Conservation (phyloP, 306 rosid species). For the Dalbergia cochinchinensis region DNA sequence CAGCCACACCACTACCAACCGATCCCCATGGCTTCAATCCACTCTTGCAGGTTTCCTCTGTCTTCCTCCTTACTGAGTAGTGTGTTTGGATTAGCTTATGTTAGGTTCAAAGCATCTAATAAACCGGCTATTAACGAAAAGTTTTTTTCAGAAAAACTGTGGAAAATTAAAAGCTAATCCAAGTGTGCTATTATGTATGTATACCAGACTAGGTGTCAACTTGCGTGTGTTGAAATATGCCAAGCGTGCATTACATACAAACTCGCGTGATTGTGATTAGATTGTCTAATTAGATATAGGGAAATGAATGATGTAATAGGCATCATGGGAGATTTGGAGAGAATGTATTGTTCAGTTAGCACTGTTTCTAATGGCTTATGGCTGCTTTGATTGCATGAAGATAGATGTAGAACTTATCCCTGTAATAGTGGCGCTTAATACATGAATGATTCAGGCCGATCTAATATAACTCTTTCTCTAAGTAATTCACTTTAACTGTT, state of each 20-base stretch:
- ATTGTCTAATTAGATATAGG: neutral
- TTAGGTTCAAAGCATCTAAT: too few species aligned
- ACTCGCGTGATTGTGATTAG: neutral
- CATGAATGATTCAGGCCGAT: constrained; percentile 3
- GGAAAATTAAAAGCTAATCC: too few species aligned
- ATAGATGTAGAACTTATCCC: neutral
- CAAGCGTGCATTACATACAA: too few species aligned
- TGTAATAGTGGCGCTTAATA: neutral
- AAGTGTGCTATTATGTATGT: neutral
- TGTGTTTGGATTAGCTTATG: neutral
- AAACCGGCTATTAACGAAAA: too few species aligned
- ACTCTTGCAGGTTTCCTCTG: constrained; percentile 68
- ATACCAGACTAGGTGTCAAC: too few species aligned
- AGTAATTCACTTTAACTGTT: constrained; percentile 28
- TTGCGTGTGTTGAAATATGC: too few species aligned
- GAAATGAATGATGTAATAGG: neutral
- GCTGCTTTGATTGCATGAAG: constrained; percentile 43
- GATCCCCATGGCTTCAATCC: constrained; percentile 86
- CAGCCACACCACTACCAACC: constrained; percentile 53
- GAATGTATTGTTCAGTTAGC: neutral
- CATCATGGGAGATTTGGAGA: neutral
- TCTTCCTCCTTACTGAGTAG: neutral
- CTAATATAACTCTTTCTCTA: neutral
- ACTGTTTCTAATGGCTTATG: constrained; percentile 19
- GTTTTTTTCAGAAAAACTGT: too few species aligned